phyloP scores from a whole-genome alignment of 2,329 filamentous ascomycete genomes.

The Calcarisporium arbuscula region DNA sequence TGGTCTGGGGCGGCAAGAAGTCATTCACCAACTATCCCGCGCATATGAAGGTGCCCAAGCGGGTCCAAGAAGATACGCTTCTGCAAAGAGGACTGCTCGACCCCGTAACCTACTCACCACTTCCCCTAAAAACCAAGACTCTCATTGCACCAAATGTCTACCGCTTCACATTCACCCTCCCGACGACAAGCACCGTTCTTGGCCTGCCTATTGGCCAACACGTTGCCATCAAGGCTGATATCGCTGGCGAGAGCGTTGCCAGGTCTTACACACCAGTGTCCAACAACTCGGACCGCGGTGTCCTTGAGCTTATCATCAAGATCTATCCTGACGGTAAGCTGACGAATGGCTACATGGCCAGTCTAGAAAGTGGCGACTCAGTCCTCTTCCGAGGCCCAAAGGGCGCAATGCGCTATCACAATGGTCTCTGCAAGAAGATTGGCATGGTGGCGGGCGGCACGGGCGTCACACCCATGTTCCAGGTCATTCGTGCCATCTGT shows the following conservation, averaged over 20 bases:
- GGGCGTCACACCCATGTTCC: constrained; percentile 31
- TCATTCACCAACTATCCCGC: constrained; percentile 27
- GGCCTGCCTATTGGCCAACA: constrained; percentile 53
- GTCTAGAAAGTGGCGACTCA: constrained; percentile 41
- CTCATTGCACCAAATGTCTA: constrained; percentile 37
- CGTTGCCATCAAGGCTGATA: constrained; percentile 41
- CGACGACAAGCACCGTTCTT: constrained; percentile 34
- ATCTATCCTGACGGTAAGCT: constrained; percentile 44
- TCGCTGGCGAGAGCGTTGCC: constrained; percentile 38
- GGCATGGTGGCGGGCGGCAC: constrained; percentile 27
- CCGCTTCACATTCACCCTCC: constrained; percentile 41
- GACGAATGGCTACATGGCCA: constrained; percentile 40
- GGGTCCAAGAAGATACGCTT: constrained; percentile 30
- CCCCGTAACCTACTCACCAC: constrained; percentile 36
- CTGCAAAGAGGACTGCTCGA: constrained; percentile 41
- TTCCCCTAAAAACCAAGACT: constrained; percentile 36
- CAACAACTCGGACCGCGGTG: constrained; percentile 42
- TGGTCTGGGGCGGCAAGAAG: constrained; percentile 22
- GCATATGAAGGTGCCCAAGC: constrained; percentile 32
- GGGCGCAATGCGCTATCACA: constrained; percentile 47
- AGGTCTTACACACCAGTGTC: constrained; percentile 50
- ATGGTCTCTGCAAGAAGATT: constrained; percentile 25
- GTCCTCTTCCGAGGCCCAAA: constrained; percentile 50
- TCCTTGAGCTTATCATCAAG: constrained; percentile 44
- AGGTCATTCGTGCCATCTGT: constrained; percentile 57